A percentile compares a stretch with the other conserved stretches of the same genome.
Evolutionary conservation across 805 yeast species (phyloP).

Genomic region (Candida michaelii): DNA sequence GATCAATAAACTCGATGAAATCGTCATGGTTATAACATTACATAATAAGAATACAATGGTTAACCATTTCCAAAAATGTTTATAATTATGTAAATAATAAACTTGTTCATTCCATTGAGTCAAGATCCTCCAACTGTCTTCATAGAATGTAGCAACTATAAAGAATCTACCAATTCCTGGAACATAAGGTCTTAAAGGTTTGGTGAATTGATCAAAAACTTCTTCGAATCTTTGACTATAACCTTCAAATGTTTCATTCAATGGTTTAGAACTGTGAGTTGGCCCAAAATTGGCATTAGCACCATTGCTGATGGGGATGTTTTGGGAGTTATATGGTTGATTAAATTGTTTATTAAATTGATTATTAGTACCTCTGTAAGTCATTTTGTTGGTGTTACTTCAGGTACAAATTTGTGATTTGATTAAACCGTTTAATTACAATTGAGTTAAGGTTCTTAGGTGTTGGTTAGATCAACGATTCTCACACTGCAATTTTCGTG

Average conservation of each 20-base stretch:
- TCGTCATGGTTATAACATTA: constrained; percentile 69
- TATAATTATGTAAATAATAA: constrained; percentile 73
- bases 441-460: neutral
- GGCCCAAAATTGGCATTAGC: constrained; percentile 24
- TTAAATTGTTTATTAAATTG: constrained; percentile 42
- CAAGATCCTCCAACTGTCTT: constrained; percentile 80
- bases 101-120: constrained; percentile 93
- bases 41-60: constrained; percentile 66
- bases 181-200: constrained; percentile 66
- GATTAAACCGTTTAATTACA: neutral
- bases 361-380: constrained; percentile 43
- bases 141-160: constrained; percentile 91
- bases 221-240: constrained; percentile 56
- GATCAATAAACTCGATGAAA: constrained; percentile 71
- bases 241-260: constrained; percentile 46
- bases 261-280: constrained; percentile 27
- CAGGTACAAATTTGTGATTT: too few relatives aligned
- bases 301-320: constrained; percentile 9
- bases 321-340: constrained; percentile 11
- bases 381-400: constrained; percentile 34
- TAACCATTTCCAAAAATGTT: constrained; percentile 75
- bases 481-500: constrained; percentile 2
- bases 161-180: constrained; percentile 87
- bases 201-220: constrained; percentile 47
- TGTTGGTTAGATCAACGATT: constrained; percentile 2